These are phyloP conservation scores for Hansenula lynferdii DNA, from an alignment of 1,139 yeast species.

Conservation along the genomic window DNA sequence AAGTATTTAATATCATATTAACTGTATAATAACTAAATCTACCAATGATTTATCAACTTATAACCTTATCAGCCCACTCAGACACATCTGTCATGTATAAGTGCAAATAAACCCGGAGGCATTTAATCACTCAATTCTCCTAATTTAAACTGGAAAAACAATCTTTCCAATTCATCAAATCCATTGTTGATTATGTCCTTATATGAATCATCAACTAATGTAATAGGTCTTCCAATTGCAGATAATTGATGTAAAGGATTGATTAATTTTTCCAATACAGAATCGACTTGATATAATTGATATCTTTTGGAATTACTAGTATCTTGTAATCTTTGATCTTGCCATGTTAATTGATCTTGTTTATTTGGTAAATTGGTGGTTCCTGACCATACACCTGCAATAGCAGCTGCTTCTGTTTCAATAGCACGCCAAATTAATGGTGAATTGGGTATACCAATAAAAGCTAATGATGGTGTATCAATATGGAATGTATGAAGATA, in stretches of 20 bases:
- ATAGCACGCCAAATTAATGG: constrained; percentile 25
- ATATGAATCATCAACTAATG: neutral
- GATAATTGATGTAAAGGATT: neutral
- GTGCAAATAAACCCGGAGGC: no score
- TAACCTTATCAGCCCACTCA: no score
- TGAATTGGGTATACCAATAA: constrained; percentile 34
- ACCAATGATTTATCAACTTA: no score
- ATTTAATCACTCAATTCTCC: no score
- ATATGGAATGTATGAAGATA: constrained; percentile 34
- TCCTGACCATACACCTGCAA: constrained; percentile 20
- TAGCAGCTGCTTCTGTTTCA: constrained; percentile 32
- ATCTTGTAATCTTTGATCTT: neutral
- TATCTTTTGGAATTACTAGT: neutral
- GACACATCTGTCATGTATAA: no score
- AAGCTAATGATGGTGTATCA: constrained; percentile 30
- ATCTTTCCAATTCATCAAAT: neutral
- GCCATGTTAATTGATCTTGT: constrained; percentile 3
- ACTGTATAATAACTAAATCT: no score
- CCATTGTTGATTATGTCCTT: neutral
- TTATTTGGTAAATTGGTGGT: neutral
- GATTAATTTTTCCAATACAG: neutral
- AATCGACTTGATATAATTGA: neutral
- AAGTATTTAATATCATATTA: no score
- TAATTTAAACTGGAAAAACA: neutral
- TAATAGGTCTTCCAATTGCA: neutral